Evolutionary conservation across 495 filamentous ascomycete species (phyloP).

Genomic region (Neurospora sp.): DNA sequence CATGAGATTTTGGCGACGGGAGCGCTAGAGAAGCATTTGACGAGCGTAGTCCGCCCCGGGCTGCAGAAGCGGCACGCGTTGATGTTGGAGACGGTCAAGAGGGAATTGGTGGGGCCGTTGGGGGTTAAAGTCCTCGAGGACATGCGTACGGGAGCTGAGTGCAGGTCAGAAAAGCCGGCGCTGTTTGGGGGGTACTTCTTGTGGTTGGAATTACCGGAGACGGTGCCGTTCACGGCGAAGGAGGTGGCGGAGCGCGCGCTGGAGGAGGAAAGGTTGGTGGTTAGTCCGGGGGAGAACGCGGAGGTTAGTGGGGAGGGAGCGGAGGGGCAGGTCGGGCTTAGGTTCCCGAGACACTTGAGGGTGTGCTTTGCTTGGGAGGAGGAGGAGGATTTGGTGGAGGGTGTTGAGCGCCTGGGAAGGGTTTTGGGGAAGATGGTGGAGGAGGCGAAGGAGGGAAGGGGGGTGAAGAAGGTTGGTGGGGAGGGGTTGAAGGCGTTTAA

Average conservation of each 20-base stretch:
- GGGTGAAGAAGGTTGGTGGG: not conserved
- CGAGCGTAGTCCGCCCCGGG: slow-evolving; percentile 32
- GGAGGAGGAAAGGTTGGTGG: slow-evolving; percentile 48
- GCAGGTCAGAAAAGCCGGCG: slow-evolving; percentile 11
- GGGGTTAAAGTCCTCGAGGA: slow-evolving; percentile 37
- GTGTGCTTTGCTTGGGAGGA: slow-evolving; percentile 72
- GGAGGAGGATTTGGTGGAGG: slow-evolving; percentile 55
- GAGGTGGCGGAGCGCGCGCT: slow-evolving; percentile 45
- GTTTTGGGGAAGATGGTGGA: slow-evolving; percentile 24
- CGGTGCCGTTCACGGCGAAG: slow-evolving; percentile 31
- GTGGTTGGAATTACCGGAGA: slow-evolving; percentile 56
- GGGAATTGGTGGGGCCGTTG: slow-evolving; percentile 48
- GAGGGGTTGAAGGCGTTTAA: not conserved
- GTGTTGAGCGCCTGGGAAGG: slow-evolving; percentile 49
- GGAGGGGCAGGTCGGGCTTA: slow-evolving; percentile 24
- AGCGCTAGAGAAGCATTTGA: slow-evolving; percentile 36
- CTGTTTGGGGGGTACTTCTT: slow-evolving; percentile 70
- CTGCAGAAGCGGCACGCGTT: slow-evolving; percentile 47
- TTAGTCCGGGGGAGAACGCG: slow-evolving; percentile 57
- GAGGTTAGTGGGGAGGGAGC: slow-evolving; percentile 49
- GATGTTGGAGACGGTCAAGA: slow-evolving; percentile 44
- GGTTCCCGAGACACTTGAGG: slow-evolving; percentile 47
- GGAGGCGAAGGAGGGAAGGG: not conserved
- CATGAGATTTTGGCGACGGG: slow-evolving; percentile 45
- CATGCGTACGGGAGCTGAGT: not conserved